Evolutionary conservation across 2,329 filamentous ascomycete genomes (phyloP).

Genomic region (Bipolaris zeicola): DNA sequence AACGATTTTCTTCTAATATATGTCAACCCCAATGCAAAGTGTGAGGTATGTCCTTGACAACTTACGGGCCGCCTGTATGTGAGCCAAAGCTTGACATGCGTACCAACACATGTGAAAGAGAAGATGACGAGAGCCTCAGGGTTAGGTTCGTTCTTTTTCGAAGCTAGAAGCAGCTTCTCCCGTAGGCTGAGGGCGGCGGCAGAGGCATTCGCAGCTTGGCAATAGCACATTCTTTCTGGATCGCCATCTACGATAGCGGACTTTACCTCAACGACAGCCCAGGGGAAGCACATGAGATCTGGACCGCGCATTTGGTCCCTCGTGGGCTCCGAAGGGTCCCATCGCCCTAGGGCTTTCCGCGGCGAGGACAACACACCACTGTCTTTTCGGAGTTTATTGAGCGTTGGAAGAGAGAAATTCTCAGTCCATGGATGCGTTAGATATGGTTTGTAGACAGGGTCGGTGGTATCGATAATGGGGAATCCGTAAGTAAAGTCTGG

Average conservation of each 20-base stretch:
- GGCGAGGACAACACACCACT: background rate
- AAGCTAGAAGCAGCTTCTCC: slow-evolving; percentile 3
- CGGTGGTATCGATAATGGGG: background rate
- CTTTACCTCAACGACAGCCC: slow-evolving; percentile 22
- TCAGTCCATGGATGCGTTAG: background rate
- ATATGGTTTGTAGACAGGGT: no score
- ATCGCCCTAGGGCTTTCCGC: background rate
- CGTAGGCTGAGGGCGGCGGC: slow-evolving; percentile 14
- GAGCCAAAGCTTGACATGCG: slow-evolving; percentile 21
- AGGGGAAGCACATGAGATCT: slow-evolving; percentile 22
- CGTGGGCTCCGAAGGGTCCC: background rate
- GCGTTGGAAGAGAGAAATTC: background rate
- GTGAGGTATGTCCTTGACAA: background rate
- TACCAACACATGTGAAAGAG: slow-evolving; percentile 22
- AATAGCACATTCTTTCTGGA: slow-evolving; percentile 16
- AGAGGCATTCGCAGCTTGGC: slow-evolving; percentile 25
- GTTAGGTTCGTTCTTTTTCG: background rate
- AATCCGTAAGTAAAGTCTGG: background rate
- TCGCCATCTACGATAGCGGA: background rate
- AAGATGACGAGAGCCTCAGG: slow-evolving; percentile 15
- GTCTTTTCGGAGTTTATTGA: background rate
- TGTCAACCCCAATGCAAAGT: background rate
- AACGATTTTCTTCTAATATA: background rate
- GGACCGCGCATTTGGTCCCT: background rate
- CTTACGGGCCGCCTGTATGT: slow-evolving; percentile 14